Conservation (phyloP, 2,329 filamentous ascomycete species). For the Sporothrix curviconia region DNA sequence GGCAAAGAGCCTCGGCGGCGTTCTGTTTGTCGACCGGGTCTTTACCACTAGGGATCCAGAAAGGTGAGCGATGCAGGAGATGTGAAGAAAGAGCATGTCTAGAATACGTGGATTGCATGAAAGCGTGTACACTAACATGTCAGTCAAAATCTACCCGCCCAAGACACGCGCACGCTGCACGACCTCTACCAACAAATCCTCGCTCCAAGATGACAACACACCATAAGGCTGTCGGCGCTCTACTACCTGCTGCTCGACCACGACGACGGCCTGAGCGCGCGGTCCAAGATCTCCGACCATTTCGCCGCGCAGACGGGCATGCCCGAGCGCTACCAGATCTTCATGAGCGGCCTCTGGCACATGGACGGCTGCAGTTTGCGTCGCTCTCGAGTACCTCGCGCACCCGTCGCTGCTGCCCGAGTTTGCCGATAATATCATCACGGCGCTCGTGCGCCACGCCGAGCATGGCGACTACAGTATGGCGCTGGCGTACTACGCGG, state of each 20-base stretch:
- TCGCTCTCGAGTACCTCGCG: slow-evolving; percentile 69
- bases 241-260: slow-evolving; percentile 80
- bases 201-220: slow-evolving; percentile 59
- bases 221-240: slow-evolving; percentile 73
- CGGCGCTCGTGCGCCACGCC: slow-evolving; percentile 57
- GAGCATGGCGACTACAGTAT: slow-evolving; percentile 55
- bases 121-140: background rate
- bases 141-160: slow-evolving; percentile 62
- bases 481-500: slow-evolving; percentile 71
- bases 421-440: slow-evolving; percentile 76
- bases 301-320: slow-evolving; percentile 61
- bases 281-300: slow-evolving; percentile 42
- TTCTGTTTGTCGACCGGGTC: slow-evolving; percentile 74
- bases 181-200: slow-evolving; percentile 65
- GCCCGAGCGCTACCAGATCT: slow-evolving; percentile 69
- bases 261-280: slow-evolving; percentile 43
- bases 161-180: slow-evolving; percentile 59
- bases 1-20: slow-evolving; percentile 61
- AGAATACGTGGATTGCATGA: background rate
- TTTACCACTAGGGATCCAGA: slow-evolving; percentile 63
- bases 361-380: slow-evolving; percentile 66
- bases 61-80: slow-evolving; percentile 48
- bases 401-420: slow-evolving; percentile 74
- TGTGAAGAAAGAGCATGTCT: too few species aligned
- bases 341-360: slow-evolving; percentile 77